phyloP scores from a whole-genome alignment of 352 stramenopile species.

The Globisporangium polare region DNA sequence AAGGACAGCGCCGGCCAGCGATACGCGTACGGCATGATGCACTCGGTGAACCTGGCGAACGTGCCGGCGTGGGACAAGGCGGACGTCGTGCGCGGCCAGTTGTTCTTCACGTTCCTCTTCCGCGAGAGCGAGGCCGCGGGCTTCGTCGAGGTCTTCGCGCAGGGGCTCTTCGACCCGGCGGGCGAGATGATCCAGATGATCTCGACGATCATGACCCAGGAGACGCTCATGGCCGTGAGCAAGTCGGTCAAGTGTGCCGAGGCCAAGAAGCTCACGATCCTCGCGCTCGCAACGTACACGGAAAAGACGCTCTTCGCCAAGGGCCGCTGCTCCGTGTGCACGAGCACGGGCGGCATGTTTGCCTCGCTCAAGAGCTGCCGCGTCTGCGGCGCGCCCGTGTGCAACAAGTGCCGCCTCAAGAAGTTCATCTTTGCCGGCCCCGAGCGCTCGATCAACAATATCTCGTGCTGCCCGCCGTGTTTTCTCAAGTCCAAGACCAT shows the following conservation, averaged over 20 bases:
- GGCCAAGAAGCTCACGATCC: constrained; percentile 52
- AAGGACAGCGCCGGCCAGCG: constrained; percentile 22
- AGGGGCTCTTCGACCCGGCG: constrained; percentile 34
- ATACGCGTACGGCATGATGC: constrained; percentile 41
- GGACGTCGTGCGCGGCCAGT: constrained; percentile 24
- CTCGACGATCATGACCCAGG: constrained; percentile 20
- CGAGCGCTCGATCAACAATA: constrained; percentile 4
- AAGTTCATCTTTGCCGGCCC: constrained; percentile 12
- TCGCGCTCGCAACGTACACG: constrained; percentile 17
- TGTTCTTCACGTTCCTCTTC: constrained; percentile 31
- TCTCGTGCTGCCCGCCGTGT: constrained; percentile 13
- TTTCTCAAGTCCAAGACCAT: constrained; percentile 16
- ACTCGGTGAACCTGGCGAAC: constrained; percentile 38
- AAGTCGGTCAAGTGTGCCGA: constrained; percentile 30
- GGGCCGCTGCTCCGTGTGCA: constrained; percentile 10
- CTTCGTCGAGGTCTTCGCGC: constrained; percentile 37
- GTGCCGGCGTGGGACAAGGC: constrained; percentile 28
- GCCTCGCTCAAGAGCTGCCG: neutral
- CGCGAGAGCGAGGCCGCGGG: constrained; percentile 27
- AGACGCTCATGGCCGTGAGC: constrained; percentile 27
- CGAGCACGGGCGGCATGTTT: constrained; percentile 5
- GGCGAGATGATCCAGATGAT: constrained; percentile 30
- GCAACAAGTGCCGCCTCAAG: constrained; percentile 2
- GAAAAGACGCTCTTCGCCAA: constrained; percentile 9
- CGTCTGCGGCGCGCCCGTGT: constrained; percentile 8